Evolutionary conservation across 1,139 yeast species (phyloP).

Genomic region (Zygosaccharomyces pseudobailii): DNA sequence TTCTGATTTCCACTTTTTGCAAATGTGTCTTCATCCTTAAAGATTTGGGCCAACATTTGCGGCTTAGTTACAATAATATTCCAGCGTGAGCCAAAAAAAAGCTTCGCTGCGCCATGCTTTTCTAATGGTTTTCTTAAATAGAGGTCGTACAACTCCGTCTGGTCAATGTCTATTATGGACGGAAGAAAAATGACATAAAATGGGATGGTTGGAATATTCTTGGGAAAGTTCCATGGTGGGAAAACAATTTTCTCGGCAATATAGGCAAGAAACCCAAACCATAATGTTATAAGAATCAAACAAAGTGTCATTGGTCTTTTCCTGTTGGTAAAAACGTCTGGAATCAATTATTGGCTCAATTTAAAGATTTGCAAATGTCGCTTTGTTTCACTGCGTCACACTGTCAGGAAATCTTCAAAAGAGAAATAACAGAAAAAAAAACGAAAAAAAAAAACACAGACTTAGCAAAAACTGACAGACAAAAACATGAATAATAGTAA

Average conservation of each 20-base stretch:
- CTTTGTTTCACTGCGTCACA: slow-evolving; percentile 3
- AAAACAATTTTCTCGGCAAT: slow-evolving; percentile 20
- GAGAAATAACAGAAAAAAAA: not conserved
- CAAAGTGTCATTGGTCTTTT: slow-evolving; percentile 2
- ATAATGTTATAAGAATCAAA: not conserved
- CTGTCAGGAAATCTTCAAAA: not conserved
- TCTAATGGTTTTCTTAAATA: slow-evolving; percentile 42
- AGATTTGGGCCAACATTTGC: slow-evolving; percentile 42
- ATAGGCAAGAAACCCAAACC: slow-evolving; percentile 5
- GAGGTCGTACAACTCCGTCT: slow-evolving; percentile 42
- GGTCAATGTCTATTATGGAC: slow-evolving; percentile 44
- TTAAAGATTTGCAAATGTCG: not conserved
- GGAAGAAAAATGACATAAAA: slow-evolving; percentile 55
- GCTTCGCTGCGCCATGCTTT: slow-evolving; percentile 54
- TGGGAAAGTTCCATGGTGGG: slow-evolving; percentile 39
- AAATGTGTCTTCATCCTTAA: slow-evolving; percentile 47
- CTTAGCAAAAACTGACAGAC: not conserved
- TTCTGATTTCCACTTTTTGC: slow-evolving; percentile 59
- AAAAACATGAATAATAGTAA: no score
- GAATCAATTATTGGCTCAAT: not conserved
- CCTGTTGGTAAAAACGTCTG: not conserved
- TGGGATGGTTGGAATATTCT: slow-evolving; percentile 55
- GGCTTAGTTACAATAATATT: slow-evolving; percentile 52
- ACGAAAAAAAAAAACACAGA: not conserved
- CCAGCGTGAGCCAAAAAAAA: slow-evolving; percentile 62